Conservation (phyloP, 345 rosid genomes). For the Sisymbrium altissimum region DNA sequence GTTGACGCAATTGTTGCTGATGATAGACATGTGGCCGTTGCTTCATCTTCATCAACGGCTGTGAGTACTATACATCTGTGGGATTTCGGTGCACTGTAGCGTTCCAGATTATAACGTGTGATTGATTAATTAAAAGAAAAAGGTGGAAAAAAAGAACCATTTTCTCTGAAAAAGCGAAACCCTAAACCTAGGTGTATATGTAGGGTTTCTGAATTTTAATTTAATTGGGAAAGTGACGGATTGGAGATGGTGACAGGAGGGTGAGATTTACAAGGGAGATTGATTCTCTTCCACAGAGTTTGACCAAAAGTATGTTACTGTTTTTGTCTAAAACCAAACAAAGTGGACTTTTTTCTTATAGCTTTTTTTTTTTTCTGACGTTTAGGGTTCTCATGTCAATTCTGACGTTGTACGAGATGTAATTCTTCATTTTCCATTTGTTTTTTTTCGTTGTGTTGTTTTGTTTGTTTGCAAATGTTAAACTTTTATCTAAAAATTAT, state of each 20-base stretch:
- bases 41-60: slow-evolving; percentile 27
- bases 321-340: slow-evolving; percentile 33
- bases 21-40: slow-evolving; percentile 81
- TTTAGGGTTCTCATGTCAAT: slow-evolving; percentile 2
- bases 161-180: slow-evolving; percentile 23
- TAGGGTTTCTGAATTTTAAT: slow-evolving; percentile 25
- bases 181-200: slow-evolving; percentile 35
- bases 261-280: slow-evolving; percentile 22
- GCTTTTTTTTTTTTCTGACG: not conserved
- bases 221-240: slow-evolving; percentile 19
- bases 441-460: not conserved
- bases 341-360: slow-evolving; percentile 24
- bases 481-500: not conserved
- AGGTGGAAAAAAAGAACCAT: not conserved
- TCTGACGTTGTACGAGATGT: slow-evolving; percentile 26
- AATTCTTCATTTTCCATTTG: not conserved
- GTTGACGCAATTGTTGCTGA: slow-evolving; percentile 56
- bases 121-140: not conserved
- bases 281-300: slow-evolving; percentile 28
- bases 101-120: slow-evolving; percentile 13
- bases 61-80: slow-evolving; percentile 62
- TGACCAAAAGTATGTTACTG: slow-evolving; percentile 39
- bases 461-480: not conserved
- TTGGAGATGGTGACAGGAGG: slow-evolving; percentile 27
- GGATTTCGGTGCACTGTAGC: slow-evolving; percentile 73